Conservation (phyloP, 345 rosid species). For the Citrus cavaleriei region DNA sequence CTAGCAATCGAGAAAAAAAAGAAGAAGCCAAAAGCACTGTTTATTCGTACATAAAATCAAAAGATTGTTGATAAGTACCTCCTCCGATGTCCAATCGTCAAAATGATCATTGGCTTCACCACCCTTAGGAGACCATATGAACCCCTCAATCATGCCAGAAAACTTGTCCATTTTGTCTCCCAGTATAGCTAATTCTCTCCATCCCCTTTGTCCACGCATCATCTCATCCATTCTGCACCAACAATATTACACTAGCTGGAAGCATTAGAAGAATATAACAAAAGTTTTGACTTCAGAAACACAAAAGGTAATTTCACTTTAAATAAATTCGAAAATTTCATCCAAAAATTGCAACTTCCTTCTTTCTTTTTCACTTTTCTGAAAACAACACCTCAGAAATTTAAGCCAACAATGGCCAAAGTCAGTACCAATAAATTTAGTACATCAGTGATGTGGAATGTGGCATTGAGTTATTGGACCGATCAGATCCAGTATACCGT, state of each 20-base stretch:
- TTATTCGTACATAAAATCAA: not conserved
- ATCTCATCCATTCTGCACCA: constrained; percentile 80
- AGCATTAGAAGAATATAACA: not conserved
- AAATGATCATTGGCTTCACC: constrained; percentile 40
- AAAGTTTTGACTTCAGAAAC: not conserved
- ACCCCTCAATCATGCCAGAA: constrained; percentile 75
- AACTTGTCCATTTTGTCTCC: constrained; percentile 80
- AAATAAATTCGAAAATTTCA: not conserved
- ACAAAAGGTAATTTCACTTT: not conserved
- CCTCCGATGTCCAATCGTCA: constrained; percentile 58
- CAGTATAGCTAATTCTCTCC: constrained; percentile 78
- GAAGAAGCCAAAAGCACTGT: not conserved
- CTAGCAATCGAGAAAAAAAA: not conserved
- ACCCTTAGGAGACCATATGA: constrained; percentile 79
- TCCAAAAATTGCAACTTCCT: not conserved
- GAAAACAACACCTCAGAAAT: not conserved
- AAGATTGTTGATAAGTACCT: constrained; percentile 32
- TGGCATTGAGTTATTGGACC: not conserved
- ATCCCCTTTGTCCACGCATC: constrained; percentile 92
- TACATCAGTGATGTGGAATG: not conserved
- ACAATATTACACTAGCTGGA: not conserved
- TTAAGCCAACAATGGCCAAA: not conserved
- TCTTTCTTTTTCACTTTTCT: not conserved
- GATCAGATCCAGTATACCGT: not conserved
- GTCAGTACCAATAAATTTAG: not conserved